Evolutionary conservation across 495 filamentous ascomycete species (phyloP).

Genomic region (Podospora conica): DNA sequence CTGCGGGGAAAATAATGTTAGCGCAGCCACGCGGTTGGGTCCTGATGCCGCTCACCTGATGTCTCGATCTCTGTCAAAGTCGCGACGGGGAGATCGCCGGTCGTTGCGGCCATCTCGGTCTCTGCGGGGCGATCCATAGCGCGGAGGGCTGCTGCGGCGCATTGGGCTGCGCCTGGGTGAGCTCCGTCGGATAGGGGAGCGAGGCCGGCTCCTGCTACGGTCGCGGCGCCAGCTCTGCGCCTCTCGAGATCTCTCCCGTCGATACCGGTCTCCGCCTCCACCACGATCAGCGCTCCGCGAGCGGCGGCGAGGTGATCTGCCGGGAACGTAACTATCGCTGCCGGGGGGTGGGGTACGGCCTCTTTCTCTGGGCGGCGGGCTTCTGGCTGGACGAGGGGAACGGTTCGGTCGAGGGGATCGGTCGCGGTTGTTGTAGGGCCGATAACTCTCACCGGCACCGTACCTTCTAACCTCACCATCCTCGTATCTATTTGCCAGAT

Average conservation of each 20-base stretch:
- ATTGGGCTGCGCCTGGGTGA: slow-evolving; percentile 35
- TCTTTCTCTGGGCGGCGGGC: slow-evolving; percentile 32
- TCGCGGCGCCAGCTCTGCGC: slow-evolving; percentile 28
- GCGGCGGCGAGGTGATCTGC: slow-evolving; percentile 31
- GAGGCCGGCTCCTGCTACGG: slow-evolving; percentile 37
- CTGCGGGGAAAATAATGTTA: slow-evolving; percentile 20
- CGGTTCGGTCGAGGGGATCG: slow-evolving; percentile 18
- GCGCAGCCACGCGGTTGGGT: not conserved
- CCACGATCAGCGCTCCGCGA: slow-evolving; percentile 30
- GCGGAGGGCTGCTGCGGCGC: slow-evolving; percentile 24
- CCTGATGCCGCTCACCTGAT: slow-evolving; percentile 11
- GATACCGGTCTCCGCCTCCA: slow-evolving; percentile 20
- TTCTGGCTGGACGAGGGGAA: slow-evolving; percentile 35
- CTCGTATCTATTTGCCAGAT: slow-evolving; percentile 35
- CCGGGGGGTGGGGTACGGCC: slow-evolving; percentile 27
- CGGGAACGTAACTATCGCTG: slow-evolving; percentile 33
- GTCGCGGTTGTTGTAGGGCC: slow-evolving; percentile 44
- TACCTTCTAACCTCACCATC: slow-evolving; percentile 51
- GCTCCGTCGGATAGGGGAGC: slow-evolving; percentile 33
- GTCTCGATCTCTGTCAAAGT: slow-evolving; percentile 22
- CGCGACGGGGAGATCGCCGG: slow-evolving; percentile 26
- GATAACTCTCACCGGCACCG: slow-evolving; percentile 52
- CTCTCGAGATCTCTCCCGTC: slow-evolving; percentile 35
- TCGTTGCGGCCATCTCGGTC: slow-evolving; percentile 22
- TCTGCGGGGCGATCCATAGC: slow-evolving; percentile 40